Conservation (phyloP, 495 filamentous ascomycete species). For the Hyaloscypha finlandica region DNA sequence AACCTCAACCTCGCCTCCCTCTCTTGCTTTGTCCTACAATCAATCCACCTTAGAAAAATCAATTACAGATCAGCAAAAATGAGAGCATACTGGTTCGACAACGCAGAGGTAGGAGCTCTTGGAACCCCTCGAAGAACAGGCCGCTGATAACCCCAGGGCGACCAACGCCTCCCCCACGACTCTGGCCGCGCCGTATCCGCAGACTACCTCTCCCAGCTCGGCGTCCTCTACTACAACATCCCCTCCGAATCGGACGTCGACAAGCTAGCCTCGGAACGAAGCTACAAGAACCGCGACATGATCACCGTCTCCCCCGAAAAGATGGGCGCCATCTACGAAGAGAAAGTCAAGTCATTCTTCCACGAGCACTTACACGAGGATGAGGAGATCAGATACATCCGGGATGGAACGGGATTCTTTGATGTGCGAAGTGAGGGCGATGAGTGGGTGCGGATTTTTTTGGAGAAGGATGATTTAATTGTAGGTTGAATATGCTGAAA, state of each 20-base stretch:
- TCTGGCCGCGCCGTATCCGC: constrained; percentile 64
- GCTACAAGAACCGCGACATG: constrained; percentile 94
- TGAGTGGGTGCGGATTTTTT: constrained; percentile 80
- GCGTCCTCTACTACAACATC: constrained; percentile 76
- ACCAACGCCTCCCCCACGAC: constrained; percentile 90
- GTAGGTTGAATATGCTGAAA: constrained; percentile 15
- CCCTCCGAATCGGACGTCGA: constrained; percentile 66
- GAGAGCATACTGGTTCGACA: constrained; percentile 85
- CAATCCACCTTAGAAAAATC: neutral
- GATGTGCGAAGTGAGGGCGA: constrained; percentile 77
- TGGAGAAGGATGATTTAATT: constrained; percentile 63
- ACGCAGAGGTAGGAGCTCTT: constrained; percentile 62
- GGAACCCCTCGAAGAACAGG: constrained; percentile 15
- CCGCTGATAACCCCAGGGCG: constrained; percentile 58
- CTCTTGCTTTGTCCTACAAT: neutral
- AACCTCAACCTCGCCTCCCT: neutral
- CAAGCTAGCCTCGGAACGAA: constrained; percentile 68
- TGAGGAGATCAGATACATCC: constrained; percentile 97
- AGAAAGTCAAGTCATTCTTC: constrained; percentile 92
- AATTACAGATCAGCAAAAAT: constrained; percentile 45
- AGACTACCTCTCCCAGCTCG: constrained; percentile 68
- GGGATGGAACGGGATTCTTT: constrained; percentile 89
- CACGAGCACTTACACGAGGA: constrained; percentile 96
- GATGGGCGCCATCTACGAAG: constrained; percentile 86
- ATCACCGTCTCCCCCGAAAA: constrained; percentile 83